Conservation (phyloP, 2,329 filamentous ascomycete species). For the Triangularia verruculosa region DNA sequence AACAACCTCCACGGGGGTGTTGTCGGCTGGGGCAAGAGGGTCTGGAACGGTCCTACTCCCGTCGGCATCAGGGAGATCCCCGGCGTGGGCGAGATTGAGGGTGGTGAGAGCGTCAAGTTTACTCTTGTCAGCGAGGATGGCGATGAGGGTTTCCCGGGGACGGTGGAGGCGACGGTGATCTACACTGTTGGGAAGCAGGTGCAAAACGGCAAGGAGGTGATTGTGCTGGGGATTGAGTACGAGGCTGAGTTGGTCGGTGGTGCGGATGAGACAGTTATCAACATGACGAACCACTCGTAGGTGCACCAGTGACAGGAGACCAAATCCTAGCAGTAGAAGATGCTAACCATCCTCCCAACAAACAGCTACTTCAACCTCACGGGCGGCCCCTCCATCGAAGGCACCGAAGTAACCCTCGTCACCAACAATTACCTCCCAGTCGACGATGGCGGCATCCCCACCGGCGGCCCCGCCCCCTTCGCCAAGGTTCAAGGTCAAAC, state of each 20-base stretch:
- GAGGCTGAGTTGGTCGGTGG: slow-evolving; percentile 72
- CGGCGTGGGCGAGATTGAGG: slow-evolving; percentile 48
- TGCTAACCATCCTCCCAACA: background rate
- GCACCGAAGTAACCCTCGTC: slow-evolving; percentile 64
- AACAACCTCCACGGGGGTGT: slow-evolving; percentile 74
- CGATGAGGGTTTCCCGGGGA: slow-evolving; percentile 88
- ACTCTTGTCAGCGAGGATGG: slow-evolving; percentile 69
- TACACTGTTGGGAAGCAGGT: slow-evolving; percentile 71
- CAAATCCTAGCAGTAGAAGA: too few species aligned
- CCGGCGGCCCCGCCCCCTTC: slow-evolving; percentile 61
- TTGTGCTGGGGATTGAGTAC: slow-evolving; percentile 81
- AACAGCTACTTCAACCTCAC: slow-evolving; percentile 64
- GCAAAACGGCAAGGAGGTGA: slow-evolving; percentile 58
- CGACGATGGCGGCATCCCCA: slow-evolving; percentile 71
- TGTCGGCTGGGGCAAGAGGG: slow-evolving; percentile 76
- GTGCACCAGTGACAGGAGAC: slow-evolving; percentile 23
- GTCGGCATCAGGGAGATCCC: slow-evolving; percentile 51
- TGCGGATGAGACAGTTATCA: slow-evolving; percentile 85
- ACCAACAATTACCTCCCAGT: slow-evolving; percentile 68
- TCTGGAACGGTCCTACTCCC: slow-evolving; percentile 69
- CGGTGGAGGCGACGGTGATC: slow-evolving; percentile 71
- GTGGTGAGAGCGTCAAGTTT: slow-evolving; percentile 66
- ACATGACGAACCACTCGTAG: slow-evolving; percentile 93
- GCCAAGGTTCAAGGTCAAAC: slow-evolving; percentile 62
- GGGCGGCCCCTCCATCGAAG: slow-evolving; percentile 50